Evolutionary conservation across 495 filamentous ascomycete species (phyloP).

Genomic region (Podospora didyma): DNA sequence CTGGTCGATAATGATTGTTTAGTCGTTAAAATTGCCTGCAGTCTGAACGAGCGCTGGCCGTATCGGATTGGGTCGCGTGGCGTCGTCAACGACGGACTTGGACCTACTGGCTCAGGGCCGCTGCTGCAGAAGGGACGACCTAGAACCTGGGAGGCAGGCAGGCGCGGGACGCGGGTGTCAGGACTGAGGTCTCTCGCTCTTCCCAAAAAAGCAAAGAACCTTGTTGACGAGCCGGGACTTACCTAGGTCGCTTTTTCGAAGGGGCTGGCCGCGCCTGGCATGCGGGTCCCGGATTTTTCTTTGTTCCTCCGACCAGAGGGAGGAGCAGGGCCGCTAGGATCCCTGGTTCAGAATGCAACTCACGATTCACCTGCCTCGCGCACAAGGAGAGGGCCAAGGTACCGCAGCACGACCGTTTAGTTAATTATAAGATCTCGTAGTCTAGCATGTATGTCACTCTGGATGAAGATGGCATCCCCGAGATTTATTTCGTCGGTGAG

Average conservation of each 20-base stretch:
- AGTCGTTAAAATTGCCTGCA: background rate
- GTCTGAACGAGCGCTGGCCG: background rate
- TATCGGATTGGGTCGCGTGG: constrained; percentile 5
- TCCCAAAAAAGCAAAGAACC: background rate
- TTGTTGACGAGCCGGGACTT: constrained; percentile 10
- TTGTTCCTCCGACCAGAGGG: constrained; percentile 12
- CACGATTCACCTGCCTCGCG: background rate
- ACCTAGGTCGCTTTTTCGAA: constrained; percentile 15
- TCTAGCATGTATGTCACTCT: no score
- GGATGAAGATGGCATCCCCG: no score
- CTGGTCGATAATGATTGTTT: background rate
- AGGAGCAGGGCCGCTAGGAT: no score
- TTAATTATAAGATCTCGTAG: no score
- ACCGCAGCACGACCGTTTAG: no score
- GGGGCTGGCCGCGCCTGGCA: constrained; percentile 11
- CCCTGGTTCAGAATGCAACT: no score
- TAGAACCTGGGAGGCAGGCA: background rate
- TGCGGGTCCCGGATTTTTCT: constrained; percentile 17
- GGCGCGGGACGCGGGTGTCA: constrained; percentile 9
- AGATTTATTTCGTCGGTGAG: background rate
- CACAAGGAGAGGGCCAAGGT: no score
- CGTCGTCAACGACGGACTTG: constrained; percentile 14
- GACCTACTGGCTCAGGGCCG: no score
- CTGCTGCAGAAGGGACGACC: no score
- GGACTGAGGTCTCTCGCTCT: background rate